phyloP scores from a whole-genome alignment of 805 yeast genomes.

The Kluyveromyces dobzhanskii region DNA sequence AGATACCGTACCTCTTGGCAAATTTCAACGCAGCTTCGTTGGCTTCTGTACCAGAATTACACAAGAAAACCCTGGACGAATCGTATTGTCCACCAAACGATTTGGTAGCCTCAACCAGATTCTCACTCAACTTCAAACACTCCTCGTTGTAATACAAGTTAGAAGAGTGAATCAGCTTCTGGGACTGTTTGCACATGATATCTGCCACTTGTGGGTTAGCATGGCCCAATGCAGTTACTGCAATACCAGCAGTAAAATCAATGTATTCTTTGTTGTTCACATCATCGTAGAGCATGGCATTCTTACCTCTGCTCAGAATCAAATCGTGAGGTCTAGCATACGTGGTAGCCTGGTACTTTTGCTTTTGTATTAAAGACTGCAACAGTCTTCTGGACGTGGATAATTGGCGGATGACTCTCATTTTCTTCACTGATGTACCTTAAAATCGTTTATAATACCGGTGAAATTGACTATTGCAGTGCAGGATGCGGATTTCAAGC shows the following conservation, averaged over 20 bases:
- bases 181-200: conserved; percentile 64
- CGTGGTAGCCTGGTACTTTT: conserved; percentile 51
- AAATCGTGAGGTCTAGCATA: conserved; percentile 66
- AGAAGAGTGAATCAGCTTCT: conserved; percentile 70
- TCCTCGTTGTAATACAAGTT: conserved; percentile 80
- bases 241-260: conserved; percentile 94
- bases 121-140: conserved; percentile 70
- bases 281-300: conserved; percentile 69
- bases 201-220: conserved; percentile 65
- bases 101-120: conserved; percentile 60
- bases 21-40: conserved; percentile 74
- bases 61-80: conserved; percentile 66
- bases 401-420: neutral
- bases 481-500: too few relatives aligned
- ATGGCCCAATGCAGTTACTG: conserved; percentile 94
- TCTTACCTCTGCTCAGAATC: conserved; percentile 72
- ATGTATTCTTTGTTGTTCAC: conserved; percentile 67
- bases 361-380: conserved; percentile 10
- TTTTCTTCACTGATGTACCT: too few relatives aligned
- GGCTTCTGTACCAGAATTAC: conserved; percentile 73
- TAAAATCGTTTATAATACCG: too few relatives aligned
- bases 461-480: too few relatives aligned
- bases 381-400: conserved; percentile 2
- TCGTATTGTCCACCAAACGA: conserved; percentile 70
- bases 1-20: conserved; percentile 72